Evolutionary conservation across 306 rosid species (phyloP).

Genomic region (Adenanthera pavonina): DNA sequence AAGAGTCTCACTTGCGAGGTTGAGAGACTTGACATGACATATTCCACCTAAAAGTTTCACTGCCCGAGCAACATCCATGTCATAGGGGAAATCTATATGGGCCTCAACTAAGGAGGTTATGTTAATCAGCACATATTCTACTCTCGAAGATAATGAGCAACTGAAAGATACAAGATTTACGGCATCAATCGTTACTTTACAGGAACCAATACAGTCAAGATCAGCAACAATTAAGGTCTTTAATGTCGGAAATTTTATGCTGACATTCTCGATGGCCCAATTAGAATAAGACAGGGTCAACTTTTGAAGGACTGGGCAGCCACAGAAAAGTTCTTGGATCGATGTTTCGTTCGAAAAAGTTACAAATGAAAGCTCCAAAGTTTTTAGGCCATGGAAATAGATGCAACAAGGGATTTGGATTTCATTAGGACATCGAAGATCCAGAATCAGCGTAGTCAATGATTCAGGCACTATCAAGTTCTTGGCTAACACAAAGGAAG

Average conservation of each 20-base stretch:
- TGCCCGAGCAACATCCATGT: background rate
- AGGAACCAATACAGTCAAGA: background rate
- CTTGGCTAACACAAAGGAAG: constrained; percentile 10
- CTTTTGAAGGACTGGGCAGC: constrained; percentile 22
- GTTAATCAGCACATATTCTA: constrained; percentile 25
- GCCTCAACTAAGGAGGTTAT: constrained; percentile 30
- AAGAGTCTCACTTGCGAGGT: too few species aligned
- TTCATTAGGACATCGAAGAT: background rate
- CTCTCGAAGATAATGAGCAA: background rate
- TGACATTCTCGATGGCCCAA: background rate
- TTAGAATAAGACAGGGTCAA: constrained; percentile 8
- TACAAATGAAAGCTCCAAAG: constrained; percentile 9
- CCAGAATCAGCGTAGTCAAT: constrained; percentile 3
- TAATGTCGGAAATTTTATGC: constrained; percentile 6
- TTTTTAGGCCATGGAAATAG: constrained; percentile 12
- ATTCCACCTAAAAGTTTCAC: too few species aligned
- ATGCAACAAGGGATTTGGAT: background rate
- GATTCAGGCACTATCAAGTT: constrained; percentile 7
- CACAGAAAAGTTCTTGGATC: constrained; percentile 15
- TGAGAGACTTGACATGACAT: too few species aligned
- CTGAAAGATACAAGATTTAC: constrained; percentile 28
- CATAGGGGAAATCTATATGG: too few species aligned
- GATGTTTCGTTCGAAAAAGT: constrained; percentile 30
- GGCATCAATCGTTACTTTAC: constrained; percentile 28
- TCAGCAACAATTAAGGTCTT: background rate